phyloP scores from a whole-genome alignment of 805 yeast species.

The Candida manassasensis region DNA sequence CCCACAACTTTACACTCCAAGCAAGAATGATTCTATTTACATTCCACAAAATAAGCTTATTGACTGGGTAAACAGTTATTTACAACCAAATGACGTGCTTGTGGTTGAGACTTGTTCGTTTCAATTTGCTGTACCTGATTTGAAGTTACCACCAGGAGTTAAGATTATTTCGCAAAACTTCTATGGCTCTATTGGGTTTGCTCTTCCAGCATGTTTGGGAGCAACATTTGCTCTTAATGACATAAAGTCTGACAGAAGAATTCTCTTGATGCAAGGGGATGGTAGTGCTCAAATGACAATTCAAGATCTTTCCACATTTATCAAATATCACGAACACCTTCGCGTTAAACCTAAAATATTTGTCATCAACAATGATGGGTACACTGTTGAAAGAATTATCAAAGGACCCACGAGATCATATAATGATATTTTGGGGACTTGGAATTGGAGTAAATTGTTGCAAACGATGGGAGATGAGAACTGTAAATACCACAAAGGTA shows the following conservation, averaged over 20 bases:
- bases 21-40: constrained; percentile 6
- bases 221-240: constrained; percentile 70
- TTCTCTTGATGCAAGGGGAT: constrained; percentile 80
- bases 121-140: constrained; percentile 70
- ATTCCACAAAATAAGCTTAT: constrained; percentile 32
- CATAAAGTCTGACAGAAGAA: constrained; percentile 43
- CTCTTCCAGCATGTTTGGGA: constrained; percentile 83
- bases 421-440: constrained; percentile 75
- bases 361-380: constrained; percentile 79
- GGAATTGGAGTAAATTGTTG: constrained; percentile 77
- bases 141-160: constrained; percentile 52
- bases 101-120: constrained; percentile 81
- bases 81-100: constrained; percentile 64
- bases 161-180: constrained; percentile 62
- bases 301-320: constrained; percentile 70
- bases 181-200: constrained; percentile 84
- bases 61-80: constrained; percentile 28
- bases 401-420: constrained; percentile 72
- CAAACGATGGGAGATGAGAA: constrained; percentile 54
- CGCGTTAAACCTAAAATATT: constrained; percentile 57
- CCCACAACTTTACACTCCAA: constrained; percentile 5
- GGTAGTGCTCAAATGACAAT: constrained; percentile 94
- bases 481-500: constrained; percentile 18
- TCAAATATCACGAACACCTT: constrained; percentile 44
- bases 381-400: constrained; percentile 84